A percentile compares a stretch with the other conserved stretches of the same genome.
These are phyloP conservation scores for Kitagawia praeruptora DNA, from an alignment of 129 eudicot species.

Conservation along the genomic window DNA sequence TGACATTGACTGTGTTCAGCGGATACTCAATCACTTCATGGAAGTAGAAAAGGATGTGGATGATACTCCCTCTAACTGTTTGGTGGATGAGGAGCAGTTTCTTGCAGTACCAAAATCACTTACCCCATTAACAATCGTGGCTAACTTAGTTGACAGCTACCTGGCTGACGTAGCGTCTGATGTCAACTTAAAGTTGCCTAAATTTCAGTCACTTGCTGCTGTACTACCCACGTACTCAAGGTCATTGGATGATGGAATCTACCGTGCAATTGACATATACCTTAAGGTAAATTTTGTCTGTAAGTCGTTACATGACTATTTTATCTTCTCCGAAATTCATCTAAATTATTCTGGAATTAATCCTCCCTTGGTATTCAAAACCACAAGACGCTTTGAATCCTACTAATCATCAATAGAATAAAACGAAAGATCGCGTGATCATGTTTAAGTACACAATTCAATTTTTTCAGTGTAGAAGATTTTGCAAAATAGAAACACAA, in stretches of 20 bases:
- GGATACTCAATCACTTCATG: slow-evolving; percentile 70
- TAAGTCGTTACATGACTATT: not conserved
- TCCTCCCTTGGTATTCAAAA: not conserved
- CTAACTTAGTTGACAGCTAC: slow-evolving; percentile 62
- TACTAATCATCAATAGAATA: not conserved
- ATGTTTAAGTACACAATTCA: not conserved
- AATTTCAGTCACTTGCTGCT: slow-evolving; percentile 61
- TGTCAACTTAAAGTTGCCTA: slow-evolving; percentile 46
- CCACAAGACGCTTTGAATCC: not conserved
- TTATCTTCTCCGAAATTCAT: not conserved
- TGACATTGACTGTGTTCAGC: slow-evolving; percentile 64
- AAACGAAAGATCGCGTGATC: not conserved
- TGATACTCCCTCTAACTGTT: slow-evolving; percentile 32
- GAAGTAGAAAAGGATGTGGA: slow-evolving; percentile 21
- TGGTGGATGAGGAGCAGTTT: slow-evolving; percentile 39
- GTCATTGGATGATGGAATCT: slow-evolving; percentile 53
- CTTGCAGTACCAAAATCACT: slow-evolving; percentile 33
- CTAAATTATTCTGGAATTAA: not conserved
- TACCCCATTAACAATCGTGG: slow-evolving; percentile 52
- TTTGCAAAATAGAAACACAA: not conserved
- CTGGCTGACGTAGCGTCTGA: slow-evolving; percentile 82
- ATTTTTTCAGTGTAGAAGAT: not conserved
- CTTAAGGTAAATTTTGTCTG: slow-evolving; percentile 43
- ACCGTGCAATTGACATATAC: slow-evolving; percentile 64
- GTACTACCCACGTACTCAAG: slow-evolving; percentile 57